A percentile compares a stretch with the other conserved stretches of the same genome.
Conservation (phyloP, 208 protist genomes). For the Leishmania guyanensis region DNA sequence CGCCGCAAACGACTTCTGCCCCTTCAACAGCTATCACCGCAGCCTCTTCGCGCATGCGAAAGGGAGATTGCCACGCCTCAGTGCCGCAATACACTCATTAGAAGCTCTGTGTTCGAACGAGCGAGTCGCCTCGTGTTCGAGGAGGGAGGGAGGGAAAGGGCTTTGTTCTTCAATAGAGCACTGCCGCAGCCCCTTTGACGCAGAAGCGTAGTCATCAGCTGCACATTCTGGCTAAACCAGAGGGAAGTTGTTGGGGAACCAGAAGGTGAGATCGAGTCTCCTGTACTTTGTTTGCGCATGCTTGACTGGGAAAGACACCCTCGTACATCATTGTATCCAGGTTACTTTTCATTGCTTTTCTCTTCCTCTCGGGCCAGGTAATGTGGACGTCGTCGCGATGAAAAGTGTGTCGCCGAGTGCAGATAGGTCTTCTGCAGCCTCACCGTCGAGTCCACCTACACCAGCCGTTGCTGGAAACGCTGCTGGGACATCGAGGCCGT, state of each 20-base stretch:
- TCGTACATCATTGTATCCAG: background rate
- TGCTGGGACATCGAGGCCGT: slow-evolving; percentile 1
- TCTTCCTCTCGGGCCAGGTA: background rate
- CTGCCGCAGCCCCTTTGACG: background rate
- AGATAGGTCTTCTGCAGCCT: slow-evolving; percentile 2
- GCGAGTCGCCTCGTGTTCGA: background rate
- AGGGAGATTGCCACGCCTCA: background rate
- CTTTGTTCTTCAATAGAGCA: background rate
- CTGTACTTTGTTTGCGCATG: background rate
- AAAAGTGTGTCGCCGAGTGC: background rate
- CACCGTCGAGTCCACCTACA: background rate
- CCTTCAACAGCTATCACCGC: background rate
- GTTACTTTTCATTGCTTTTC: background rate
- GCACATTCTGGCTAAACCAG: too few species aligned
- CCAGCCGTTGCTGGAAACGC: background rate
- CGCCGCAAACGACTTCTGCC: background rate
- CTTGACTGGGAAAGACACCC: background rate
- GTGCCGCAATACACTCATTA: background rate
- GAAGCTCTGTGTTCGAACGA: background rate
- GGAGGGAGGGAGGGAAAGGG: background rate
- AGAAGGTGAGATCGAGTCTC: background rate
- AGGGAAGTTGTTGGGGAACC: background rate
- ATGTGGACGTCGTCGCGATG: slow-evolving; percentile 7
- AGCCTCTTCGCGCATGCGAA: background rate
- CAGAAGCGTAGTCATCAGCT: too few species aligned